phyloP scores from a whole-genome alignment of 208 protist species.

The Angomonas ambiguus region DNA sequence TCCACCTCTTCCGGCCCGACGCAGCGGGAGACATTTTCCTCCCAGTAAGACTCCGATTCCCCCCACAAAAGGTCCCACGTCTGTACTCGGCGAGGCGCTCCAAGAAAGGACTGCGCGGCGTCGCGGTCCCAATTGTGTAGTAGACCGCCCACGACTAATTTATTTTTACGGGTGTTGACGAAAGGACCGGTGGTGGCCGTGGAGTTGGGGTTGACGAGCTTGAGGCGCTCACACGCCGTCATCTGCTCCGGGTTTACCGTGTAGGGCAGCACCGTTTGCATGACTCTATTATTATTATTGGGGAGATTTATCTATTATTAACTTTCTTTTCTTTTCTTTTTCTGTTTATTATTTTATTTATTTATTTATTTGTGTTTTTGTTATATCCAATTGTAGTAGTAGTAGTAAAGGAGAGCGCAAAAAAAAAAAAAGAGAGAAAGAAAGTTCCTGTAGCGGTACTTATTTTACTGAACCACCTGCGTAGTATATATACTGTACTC shows the following conservation, averaged over 20 bases:
- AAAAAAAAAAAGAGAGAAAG: slow-evolving; percentile 18
- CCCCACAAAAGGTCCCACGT: slow-evolving; percentile 84
- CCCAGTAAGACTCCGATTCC: slow-evolving; percentile 73
- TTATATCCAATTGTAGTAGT: background rate
- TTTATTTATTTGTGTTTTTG: background rate
- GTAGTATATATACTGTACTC: no score
- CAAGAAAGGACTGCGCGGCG: slow-evolving; percentile 53
- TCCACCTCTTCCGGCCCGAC: slow-evolving; percentile 83
- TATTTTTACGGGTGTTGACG: slow-evolving; percentile 47
- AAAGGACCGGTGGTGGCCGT: slow-evolving; percentile 58
- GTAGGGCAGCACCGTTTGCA: slow-evolving; percentile 85
- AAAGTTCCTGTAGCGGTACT: no score
- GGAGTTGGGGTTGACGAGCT: slow-evolving; percentile 69
- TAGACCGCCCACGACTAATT: slow-evolving; percentile 64
- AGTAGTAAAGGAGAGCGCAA: background rate
- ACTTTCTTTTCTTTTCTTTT: background rate
- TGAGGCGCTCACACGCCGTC: slow-evolving; percentile 66
- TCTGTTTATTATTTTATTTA: background rate
- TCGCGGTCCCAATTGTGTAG: slow-evolving; percentile 82
- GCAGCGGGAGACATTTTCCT: slow-evolving; percentile 66
- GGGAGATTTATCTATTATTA: no score
- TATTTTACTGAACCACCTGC: no score
- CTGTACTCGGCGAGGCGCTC: slow-evolving; percentile 43
- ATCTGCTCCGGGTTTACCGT: slow-evolving; percentile 80
- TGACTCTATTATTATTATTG: slow-evolving; percentile 12